phyloP scores from a whole-genome alignment of 306 rosid species.

The Arachis hypogaea region DNA sequence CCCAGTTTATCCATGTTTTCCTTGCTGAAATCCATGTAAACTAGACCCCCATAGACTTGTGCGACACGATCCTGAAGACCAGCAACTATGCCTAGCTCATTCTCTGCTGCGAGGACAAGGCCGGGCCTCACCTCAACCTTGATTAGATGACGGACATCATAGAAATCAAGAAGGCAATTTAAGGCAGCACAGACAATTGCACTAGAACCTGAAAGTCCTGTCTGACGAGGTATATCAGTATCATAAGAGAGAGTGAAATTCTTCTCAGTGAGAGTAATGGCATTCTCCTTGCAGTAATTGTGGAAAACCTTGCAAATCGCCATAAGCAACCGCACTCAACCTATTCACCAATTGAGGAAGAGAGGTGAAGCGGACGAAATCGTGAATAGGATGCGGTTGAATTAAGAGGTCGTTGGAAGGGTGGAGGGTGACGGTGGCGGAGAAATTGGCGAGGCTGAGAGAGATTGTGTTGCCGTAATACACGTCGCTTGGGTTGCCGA shows the following conservation, averaged over 20 bases:
- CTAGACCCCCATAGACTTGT: conserved; percentile 87
- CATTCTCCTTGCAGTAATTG: conserved; percentile 55
- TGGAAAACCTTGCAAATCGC: conserved; percentile 73
- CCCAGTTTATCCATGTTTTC: conserved; percentile 73
- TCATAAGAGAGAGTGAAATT: conserved; percentile 92
- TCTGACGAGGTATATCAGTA: conserved; percentile 93
- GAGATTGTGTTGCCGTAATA: conserved; percentile 74
- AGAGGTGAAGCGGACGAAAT: conserved; percentile 64
- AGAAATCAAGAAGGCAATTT: conserved; percentile 87
- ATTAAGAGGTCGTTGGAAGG: conserved; percentile 69
- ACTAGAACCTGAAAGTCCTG: conserved; percentile 97
- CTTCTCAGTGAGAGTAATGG: conserved; percentile 45
- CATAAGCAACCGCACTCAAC: conserved; percentile 76
- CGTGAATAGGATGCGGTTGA: conserved; percentile 75
- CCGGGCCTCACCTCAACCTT: conserved; percentile 77
- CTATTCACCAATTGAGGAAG: conserved; percentile 66
- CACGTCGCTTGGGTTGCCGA: conserved; percentile 94
- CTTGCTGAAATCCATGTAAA: conserved; percentile 89
- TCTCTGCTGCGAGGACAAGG: conserved; percentile 78
- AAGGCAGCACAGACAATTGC: conserved; percentile 88
- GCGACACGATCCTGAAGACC: conserved; percentile 98
- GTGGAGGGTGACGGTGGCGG: conserved; percentile 65
- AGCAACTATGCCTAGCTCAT: conserved; percentile 91
- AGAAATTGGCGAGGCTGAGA: conserved; percentile 63
- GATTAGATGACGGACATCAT: conserved; percentile 64